A percentile compares a stretch with the other conserved stretches of the same genome.
phyloP scores from a whole-genome alignment of 331 rosid genomes.

The Prunus yedoensis region DNA sequence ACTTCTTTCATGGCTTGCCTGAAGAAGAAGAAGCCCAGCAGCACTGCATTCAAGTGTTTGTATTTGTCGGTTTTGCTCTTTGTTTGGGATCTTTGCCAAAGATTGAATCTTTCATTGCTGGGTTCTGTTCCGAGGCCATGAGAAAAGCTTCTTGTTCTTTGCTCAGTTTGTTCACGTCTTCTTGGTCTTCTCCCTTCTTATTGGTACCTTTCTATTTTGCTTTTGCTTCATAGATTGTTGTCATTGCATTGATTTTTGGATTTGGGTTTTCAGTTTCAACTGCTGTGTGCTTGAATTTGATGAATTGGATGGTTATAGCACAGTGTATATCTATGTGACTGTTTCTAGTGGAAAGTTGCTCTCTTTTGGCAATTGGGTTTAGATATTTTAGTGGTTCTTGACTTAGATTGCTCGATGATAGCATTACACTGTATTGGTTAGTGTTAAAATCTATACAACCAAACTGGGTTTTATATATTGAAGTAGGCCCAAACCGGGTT shows the following conservation, averaged over 20 bases:
- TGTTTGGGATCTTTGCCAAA: conserved; percentile 30
- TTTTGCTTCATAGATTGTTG: background rate
- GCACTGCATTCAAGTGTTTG: conserved; percentile 17
- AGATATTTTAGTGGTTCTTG: background rate
- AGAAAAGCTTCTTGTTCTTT: conserved; percentile 21
- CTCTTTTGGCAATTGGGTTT: background rate
- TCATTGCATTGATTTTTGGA: background rate
- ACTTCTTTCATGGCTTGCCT: conserved; percentile 48
- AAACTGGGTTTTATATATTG: no score
- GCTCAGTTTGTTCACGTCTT: conserved; percentile 24
- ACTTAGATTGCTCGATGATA: conserved; percentile 13
- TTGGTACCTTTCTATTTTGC: conserved; percentile 47
- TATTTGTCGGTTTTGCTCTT: conserved; percentile 31
- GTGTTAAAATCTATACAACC: no score
- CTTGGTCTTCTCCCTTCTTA: conserved; percentile 45
- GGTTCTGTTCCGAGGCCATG: conserved; percentile 11
- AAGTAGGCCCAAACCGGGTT: no score
- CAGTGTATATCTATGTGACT: background rate
- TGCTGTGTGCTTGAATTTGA: background rate
- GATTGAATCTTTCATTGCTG: conserved; percentile 20
- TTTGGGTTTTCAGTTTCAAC: background rate
- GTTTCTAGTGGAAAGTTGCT: background rate
- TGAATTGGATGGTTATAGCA: conserved; percentile 13
- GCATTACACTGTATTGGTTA: background rate
- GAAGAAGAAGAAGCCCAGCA: conserved; percentile 33